Base-by-base conservation (phyloP, 2,329 filamentous ascomycete genomes). In the Fusarium xyrophilum region DNA sequence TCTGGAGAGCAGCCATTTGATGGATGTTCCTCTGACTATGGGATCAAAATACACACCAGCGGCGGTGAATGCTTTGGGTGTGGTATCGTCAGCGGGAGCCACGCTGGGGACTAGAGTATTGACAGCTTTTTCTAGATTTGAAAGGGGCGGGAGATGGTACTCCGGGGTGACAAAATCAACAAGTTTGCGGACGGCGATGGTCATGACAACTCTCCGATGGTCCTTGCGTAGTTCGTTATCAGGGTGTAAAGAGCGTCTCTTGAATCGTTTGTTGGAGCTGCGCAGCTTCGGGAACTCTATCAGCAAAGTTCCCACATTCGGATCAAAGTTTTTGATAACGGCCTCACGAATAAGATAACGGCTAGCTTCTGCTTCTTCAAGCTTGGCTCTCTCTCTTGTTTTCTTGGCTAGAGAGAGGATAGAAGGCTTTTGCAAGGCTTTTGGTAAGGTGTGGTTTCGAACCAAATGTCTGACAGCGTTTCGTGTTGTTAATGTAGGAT, bases 391-490 rank as follows among this genome's bases (percentile, higher is more conserved):
- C 15, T 70, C 71, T 46, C 84, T 81, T 32, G 86, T 85, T 33
- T 83, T 83, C 19, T 81, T 75, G 2, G 90, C 83, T 52, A 96
- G 79, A 0, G 80, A 78, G 4, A 95, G 78, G 8, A 97, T 83
- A 0, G 87, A 82, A 0, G 85, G 80, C 56, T 89, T 88, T 64
- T 87, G 87, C 5, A 98, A 79, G 0, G 93, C 93, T 13, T 76
- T 77, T 1, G 96, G 95, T 7, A 98, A 80, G 5, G 77, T 74
- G 60, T 89, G 79, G 7, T 84, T 79, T 28, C 82, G 79, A 23
- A 87, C 83, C 43, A 97, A 77, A 76, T 91, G 81, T 33, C 95
- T 88, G 38, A 97, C 83, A 0, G 95, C 89, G 74, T 99, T 99
- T 38, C 96, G 87, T 44, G 85, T 79, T 0, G 96, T 97, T 61